Percentiles rank a stretch among this genome's conserved stretches.
These are phyloP conservation scores for Fusarium proliferatum DNA, from an alignment of 2,329 filamentous ascomycete species.

Conservation along the genomic window DNA sequence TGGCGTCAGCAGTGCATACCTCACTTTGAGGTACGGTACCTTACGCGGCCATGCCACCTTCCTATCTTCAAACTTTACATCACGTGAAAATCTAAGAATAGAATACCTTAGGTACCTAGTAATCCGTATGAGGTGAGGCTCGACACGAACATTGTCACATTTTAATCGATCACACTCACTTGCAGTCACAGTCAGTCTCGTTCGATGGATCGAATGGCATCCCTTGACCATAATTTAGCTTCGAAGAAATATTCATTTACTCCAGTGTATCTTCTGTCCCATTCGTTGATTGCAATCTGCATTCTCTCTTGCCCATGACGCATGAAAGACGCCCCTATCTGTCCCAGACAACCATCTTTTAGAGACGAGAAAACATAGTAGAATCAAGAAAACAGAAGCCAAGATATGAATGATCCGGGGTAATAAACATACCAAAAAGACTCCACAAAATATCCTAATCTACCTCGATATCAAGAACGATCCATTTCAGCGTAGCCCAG, in stretches of 20 bases:
- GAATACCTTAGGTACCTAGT: too few species aligned
- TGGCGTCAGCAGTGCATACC: conserved; percentile 30
- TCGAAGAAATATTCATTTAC: not conserved
- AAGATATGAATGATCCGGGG: not conserved
- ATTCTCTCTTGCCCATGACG: too few species aligned
- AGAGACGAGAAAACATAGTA: not conserved
- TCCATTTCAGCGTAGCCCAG: not conserved
- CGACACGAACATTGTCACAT: conserved; percentile 6
- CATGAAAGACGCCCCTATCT: not conserved
- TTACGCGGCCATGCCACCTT: conserved; percentile 14
- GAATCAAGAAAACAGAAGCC: not conserved
- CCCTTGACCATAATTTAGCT: not conserved
- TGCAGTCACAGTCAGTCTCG: not conserved
- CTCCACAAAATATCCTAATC: not conserved
- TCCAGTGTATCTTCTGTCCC: not conserved
- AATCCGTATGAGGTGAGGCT: not conserved
- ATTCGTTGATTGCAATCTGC: not conserved
- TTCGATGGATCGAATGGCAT: not conserved
- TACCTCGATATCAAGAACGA: not conserved
- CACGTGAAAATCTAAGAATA: conserved; percentile 32
- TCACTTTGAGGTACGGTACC: not conserved
- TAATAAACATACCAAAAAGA: not conserved
- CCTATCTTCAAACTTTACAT: not conserved
- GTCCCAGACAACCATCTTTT: not conserved
- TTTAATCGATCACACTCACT: not conserved